Base-by-base conservation (phyloP, 257 asterid genomes). In the Buddleja alternifolia region DNA sequence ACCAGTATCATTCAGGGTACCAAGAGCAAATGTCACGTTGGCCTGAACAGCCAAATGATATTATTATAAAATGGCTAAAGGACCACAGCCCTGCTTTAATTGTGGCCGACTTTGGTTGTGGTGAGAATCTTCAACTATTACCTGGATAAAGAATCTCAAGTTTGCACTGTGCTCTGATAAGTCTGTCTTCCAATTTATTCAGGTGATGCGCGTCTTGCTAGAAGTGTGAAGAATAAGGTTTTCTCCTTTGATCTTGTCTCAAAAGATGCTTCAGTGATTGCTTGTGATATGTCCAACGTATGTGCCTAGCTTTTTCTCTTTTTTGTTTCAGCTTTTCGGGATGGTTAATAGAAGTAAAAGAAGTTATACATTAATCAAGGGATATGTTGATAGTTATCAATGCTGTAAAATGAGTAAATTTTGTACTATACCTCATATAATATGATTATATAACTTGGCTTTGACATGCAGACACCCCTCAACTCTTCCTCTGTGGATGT, bases 41-140 rank as follows among this genome's bases (percentile, higher is more conserved):
- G 98, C 98, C 97, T 52, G 87, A 86, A 23, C 96, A 86, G 71
- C 96, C 98, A 11, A 88, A 87, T 70, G 89, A 82, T 74, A 78
- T 82, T 19, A 82, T 92, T 63, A 90, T 83, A 69, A 84, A 84
- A 64, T 90, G 96, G 96, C 80, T 92, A 47, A 90, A 84, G 77
- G 87, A 78, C 46, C 92, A 47, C 40, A 73, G 80, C 71, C 77
- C 96, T 54, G 83, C 95, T 60, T 75, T 91, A 57, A 69, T 86
- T 63, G 89, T 94, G 29, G 97, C 96, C 8, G 99, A 94, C 80
- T 94, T 94, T 77, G 99, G 99, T 44, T 89, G 99, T 59, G 97
- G 99, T 90, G 72, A 76, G 95, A 69, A 72, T 69, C 56, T 52
- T 24, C 24, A 61, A 45, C 20, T 9, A 23, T 51, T 78, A 36